Percentiles rank a stretch among this genome's conserved stretches.
Conservation (phyloP, 306 rosid species). For the Prunus persica region Prunus_persica_NCBIv2 NC_034013.1:13370501-13371000, state of each 20-base stretch:
- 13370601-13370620: conserved; percentile 67
- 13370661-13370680: conserved; percentile 77
- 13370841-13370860: conserved; percentile 49
- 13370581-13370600: conserved; percentile 61
- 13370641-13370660: conserved; percentile 50
- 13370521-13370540: conserved; percentile 65
- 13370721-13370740: conserved; percentile 74
- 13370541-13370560: conserved; percentile 58
- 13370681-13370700: conserved; percentile 68
- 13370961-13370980: conserved; percentile 55
- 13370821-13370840: conserved; percentile 37
- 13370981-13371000: conserved; percentile 57
- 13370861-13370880: conserved; percentile 42
- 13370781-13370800: conserved; percentile 61
- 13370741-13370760: conserved; percentile 59
- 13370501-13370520: conserved; percentile 11
- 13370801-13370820: conserved; percentile 53
- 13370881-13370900: conserved; percentile 42
- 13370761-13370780: conserved; percentile 79
- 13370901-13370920: conserved; percentile 42
- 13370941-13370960: conserved; percentile 39
- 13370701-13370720: conserved; percentile 77
- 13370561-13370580: conserved; percentile 46
- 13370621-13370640: conserved; percentile 39
- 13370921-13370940: conserved; percentile 45